A percentile compares a stretch with the other conserved stretches of the same genome.
Conservation (phyloP, 176 grass and related monocot species). For the Paspalum vaginatum region DNA sequence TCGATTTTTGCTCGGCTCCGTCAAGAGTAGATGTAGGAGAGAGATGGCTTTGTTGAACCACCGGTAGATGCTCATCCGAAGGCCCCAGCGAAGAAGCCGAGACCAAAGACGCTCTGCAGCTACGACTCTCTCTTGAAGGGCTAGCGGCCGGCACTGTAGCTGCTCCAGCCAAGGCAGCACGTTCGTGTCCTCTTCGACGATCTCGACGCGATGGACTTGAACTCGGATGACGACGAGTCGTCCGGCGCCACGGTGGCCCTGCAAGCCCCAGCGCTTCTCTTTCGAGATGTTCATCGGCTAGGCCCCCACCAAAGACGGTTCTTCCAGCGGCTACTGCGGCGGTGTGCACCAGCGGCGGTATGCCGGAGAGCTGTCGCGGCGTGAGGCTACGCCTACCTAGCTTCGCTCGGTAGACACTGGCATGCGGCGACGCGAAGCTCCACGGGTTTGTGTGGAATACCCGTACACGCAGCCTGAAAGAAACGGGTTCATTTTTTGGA, state of each 20-base stretch:
- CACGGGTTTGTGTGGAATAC: no score
- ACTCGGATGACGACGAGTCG: constrained; percentile 57
- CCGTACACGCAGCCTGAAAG: no score
- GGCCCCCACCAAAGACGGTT: not conserved
- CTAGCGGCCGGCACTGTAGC: constrained; percentile 15
- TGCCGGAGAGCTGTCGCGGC: constrained; percentile 52
- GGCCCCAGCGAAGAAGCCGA: constrained; percentile 42
- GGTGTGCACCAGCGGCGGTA: constrained; percentile 12
- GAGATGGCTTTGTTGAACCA: constrained; percentile 47
- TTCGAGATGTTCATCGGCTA: constrained; percentile 56
- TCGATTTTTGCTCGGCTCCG: constrained; percentile 32
- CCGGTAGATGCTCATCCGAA: constrained; percentile 34
- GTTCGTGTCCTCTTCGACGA: constrained; percentile 76
- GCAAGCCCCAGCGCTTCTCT: constrained; percentile 31
- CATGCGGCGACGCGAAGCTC: no score
- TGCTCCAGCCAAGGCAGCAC: constrained; percentile 32
- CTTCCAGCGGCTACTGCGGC: constrained; percentile 15
- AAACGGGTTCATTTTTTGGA: no score
- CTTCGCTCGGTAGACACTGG: no score
- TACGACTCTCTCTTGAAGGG: constrained; percentile 23
- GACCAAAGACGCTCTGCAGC: constrained; percentile 44
- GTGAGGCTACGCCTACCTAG: constrained; percentile 74
- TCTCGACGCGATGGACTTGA: constrained; percentile 76
- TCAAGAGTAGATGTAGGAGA: constrained; percentile 5
- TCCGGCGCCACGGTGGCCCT: not conserved